Evolutionary conservation across 2,329 filamentous ascomycete species (phyloP).

Genomic region (Anthostomella pinea): DNA sequence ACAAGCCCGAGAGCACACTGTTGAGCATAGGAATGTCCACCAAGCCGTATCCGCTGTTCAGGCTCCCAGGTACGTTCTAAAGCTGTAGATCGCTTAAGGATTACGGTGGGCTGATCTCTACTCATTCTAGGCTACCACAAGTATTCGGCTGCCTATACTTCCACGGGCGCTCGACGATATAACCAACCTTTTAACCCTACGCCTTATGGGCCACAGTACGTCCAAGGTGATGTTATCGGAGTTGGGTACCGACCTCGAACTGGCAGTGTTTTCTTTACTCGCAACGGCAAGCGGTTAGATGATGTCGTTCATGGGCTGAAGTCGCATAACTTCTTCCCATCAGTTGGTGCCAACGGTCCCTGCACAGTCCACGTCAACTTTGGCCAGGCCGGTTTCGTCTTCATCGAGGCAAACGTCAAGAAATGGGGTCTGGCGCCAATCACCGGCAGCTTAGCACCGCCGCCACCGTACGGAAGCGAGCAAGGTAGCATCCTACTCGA

Average conservation of each 20-base stretch:
- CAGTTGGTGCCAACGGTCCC: constrained; percentile 92
- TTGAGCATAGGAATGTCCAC: constrained; percentile 93
- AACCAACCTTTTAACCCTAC: constrained; percentile 88
- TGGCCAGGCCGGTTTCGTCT: constrained; percentile 95
- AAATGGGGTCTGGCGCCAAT: constrained; percentile 98
- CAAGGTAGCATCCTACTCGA: constrained; percentile 95
- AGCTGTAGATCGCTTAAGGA: neutral
- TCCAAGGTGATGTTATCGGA: constrained; percentile 94
- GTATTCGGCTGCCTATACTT: constrained; percentile 87
- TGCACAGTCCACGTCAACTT: constrained; percentile 95
- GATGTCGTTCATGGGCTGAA: constrained; percentile 93
- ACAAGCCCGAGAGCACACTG: constrained; percentile 85
- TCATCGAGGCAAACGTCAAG: constrained; percentile 99
- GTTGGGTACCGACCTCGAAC: constrained; percentile 93
- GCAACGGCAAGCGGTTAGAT: constrained; percentile 95
- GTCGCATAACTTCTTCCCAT: constrained; percentile 94
- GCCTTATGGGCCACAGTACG: constrained; percentile 76
- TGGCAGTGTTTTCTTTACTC: constrained; percentile 94
- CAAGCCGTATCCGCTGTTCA: constrained; percentile 93
- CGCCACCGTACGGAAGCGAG: constrained; percentile 94
- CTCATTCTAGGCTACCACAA: constrained; percentile 74
- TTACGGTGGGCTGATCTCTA: constrained; percentile 3
- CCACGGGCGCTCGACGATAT: constrained; percentile 78
- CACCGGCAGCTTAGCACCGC: constrained; percentile 90
- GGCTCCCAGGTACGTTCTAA: constrained; percentile 73